These are phyloP conservation scores for Glycine tomentella DNA, from an alignment of 306 rosid species.

Conservation along the genomic window DNA sequence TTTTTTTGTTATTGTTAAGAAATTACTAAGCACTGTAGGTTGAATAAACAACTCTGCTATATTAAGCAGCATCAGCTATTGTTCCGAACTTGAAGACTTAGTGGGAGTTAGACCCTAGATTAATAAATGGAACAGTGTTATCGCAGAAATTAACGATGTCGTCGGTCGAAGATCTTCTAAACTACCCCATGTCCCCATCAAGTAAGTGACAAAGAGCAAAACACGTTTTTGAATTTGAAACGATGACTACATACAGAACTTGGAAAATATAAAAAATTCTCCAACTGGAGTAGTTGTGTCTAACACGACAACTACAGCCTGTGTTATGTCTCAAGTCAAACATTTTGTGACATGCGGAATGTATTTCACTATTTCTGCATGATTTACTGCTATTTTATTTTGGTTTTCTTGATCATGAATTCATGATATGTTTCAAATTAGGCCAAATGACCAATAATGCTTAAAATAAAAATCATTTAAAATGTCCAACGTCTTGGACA, in stretches of 20 bases:
- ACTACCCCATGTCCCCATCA: not conserved
- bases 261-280: not conserved
- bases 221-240: constrained; percentile 39
- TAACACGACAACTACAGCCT: constrained; percentile 46
- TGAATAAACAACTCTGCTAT: too few species aligned
- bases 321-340: not conserved
- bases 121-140: too few species aligned
- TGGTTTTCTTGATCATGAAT: too few species aligned
- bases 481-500: not conserved
- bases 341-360: constrained; percentile 31
- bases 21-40: too few species aligned
- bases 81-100: too few species aligned
- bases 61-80: too few species aligned
- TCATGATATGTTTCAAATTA: not conserved
- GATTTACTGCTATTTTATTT: too few species aligned
- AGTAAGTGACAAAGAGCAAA: not conserved
- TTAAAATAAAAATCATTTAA: not conserved
- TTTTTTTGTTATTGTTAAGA: too few species aligned
- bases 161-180: not conserved
- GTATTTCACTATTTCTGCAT: too few species aligned
- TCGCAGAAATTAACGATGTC: too few species aligned
- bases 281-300: constrained; percentile 38
- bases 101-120: too few species aligned
- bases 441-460: not conserved
- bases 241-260: constrained; percentile 25